These are phyloP conservation scores for Pyrenophora seminiperda DNA, from an alignment of 2,329 filamentous ascomycete genomes.

Conservation along the genomic window DNA sequence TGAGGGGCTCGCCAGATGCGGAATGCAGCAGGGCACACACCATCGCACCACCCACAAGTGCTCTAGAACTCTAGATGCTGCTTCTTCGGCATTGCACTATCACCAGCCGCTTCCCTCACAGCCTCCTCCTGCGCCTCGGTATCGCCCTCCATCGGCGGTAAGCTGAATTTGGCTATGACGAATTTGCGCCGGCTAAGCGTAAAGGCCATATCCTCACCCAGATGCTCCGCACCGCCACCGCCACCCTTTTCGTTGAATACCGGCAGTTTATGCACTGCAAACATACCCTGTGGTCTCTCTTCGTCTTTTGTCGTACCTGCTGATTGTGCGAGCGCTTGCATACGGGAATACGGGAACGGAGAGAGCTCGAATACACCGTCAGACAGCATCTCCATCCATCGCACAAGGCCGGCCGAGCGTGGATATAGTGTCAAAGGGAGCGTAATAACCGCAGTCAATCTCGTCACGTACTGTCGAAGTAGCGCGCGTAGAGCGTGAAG, in stretches of 20 bases:
- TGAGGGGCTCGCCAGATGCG: neutral
- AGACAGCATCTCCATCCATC: conserved; percentile 82
- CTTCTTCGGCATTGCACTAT: conserved; percentile 59
- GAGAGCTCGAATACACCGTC: conserved; percentile 89
- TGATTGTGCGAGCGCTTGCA: conserved; percentile 55
- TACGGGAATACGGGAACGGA: conserved; percentile 66
- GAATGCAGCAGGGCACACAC: neutral
- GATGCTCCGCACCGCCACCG: conserved; percentile 66
- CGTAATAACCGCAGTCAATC: conserved; percentile 74
- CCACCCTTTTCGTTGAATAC: conserved; percentile 88
- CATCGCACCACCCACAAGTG: neutral
- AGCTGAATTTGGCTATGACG: conserved; percentile 82
- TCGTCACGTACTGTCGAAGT: conserved; percentile 68
- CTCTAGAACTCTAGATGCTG: conserved; percentile 71
- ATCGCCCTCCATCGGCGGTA: conserved; percentile 84
- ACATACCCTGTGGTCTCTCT: conserved; percentile 82
- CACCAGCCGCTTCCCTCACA: conserved; percentile 39
- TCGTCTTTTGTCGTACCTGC: conserved; percentile 63
- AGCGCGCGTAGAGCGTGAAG: conserved; percentile 78
- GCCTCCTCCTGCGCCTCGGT: conserved; percentile 62
- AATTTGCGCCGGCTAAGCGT: conserved; percentile 83
- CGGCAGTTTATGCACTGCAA: conserved; percentile 82
- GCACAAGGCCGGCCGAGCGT: conserved; percentile 72
- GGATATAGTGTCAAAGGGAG: conserved; percentile 82
- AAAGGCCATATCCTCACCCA: conserved; percentile 88